Base-by-base conservation (phyloP, 768 basidiomycete genomes). In the Candolleomyces aberdarensis region DNA sequence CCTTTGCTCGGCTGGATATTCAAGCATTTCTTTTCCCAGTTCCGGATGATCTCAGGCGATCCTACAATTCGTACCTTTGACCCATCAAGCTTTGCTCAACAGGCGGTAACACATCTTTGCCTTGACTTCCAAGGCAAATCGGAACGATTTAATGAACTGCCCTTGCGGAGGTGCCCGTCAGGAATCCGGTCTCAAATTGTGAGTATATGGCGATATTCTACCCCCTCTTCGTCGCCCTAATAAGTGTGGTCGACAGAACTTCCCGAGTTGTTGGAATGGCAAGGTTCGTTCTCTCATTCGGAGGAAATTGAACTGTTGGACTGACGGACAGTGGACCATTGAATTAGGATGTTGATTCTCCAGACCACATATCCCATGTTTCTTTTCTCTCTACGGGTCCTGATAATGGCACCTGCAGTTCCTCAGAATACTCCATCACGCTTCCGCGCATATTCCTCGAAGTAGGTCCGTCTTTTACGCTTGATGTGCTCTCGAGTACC, bases 391-490 rank as follows among this genome's bases (percentile, higher is more conserved):
- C 74, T n/a, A 73, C 70, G 7, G 78, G 78, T 0, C 76, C 78
- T 1, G 77, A 78, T 62, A 74, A 69, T 60, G 78, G 79, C 1
- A 75, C 75, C 4, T 79, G 79, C 62, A 62, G 51, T 15, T 73
- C 75, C 60, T 69, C 76, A 11, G 62, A 62, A 2, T 80, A 71
- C 59, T 78, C 78, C 8, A 56, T 75, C 1, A 76, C 74, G 0
- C 57, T 80, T 31, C 79, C 79, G 3, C 72, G 78, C 13, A 76
- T 80, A 40, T 81, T 80, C 58, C 72, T 76, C 60, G 80, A 79
- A 70, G 75, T 74, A 19, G 43, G 58, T 56, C 50, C 11, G n/a
- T 56, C 5, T 19, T 22, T 29, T 9, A 19, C 32, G 31, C 17
- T 11, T 46, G 14, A 10, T 50, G 4, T 49, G 20, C 43, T 46